phyloP scores from a whole-genome alignment of 2,329 filamentous ascomycete species.

The Botryotinia convoluta region DNA sequence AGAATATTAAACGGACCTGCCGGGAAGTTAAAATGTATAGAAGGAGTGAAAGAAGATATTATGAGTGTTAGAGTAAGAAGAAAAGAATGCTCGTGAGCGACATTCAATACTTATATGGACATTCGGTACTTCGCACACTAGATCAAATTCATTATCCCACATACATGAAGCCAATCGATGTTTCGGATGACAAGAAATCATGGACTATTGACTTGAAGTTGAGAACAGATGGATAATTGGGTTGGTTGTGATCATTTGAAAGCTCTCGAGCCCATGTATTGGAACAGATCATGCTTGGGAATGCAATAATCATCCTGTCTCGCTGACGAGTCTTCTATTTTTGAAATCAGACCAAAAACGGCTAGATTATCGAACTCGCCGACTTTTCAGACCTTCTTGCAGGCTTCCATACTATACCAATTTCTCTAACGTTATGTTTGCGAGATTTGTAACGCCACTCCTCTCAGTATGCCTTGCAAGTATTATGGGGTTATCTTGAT shows the following conservation, averaged over 20 bases:
- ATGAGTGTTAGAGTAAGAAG: background rate
- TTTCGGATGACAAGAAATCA: conserved; percentile 8
- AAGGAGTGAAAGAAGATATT: background rate
- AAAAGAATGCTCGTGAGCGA: background rate
- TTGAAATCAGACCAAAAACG: background rate
- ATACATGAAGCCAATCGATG: background rate
- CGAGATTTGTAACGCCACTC: background rate
- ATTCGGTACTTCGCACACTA: background rate
- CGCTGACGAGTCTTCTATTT: background rate
- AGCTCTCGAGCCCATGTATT: conserved; percentile 8
- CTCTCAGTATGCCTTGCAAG: background rate
- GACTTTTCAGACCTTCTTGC: background rate
- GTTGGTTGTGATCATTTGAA: background rate
- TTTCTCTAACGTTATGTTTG: background rate
- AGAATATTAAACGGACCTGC: conserved; percentile 17
- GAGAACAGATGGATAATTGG: background rate
- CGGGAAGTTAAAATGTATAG: background rate
- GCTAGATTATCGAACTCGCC: background rate
- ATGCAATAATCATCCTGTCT: background rate
- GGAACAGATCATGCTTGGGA: conserved; percentile 14
- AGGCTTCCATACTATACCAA: background rate
- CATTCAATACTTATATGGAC: conserved; percentile 12
- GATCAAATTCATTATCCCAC: background rate
- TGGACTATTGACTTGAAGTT: background rate
- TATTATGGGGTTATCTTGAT: background rate